A percentile compares a stretch with the other conserved stretches of the same genome.
phyloP scores from a whole-genome alignment of 768 basidiomycete genomes.

The Megacollybia marginata region DNA sequence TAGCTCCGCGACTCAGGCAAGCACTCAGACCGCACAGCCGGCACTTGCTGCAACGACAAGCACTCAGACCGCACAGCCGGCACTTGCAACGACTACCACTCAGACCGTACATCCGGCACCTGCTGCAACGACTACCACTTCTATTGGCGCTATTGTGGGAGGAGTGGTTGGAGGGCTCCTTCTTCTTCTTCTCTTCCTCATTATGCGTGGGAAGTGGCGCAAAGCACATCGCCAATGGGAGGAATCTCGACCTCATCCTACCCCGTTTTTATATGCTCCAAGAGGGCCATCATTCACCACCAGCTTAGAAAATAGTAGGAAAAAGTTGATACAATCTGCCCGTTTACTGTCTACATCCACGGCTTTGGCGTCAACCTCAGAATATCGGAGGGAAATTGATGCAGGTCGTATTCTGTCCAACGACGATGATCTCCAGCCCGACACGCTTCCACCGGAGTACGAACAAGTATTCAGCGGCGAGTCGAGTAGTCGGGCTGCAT shows the following conservation, averaged over 20 bases:
- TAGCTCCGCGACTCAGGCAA: background rate
- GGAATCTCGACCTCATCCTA: background rate
- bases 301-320: background rate
- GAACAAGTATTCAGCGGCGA: conserved; percentile 16
- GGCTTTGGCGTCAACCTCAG: background rate
- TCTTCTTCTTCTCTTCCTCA: conserved; percentile 17
- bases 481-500: no score
- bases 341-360: background rate
- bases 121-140: no score
- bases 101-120: no score
- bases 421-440: conserved; percentile 10
- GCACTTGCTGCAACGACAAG: background rate
- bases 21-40: background rate
- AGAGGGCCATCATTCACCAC: no score
- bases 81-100: background rate
- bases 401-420: conserved; percentile 13
- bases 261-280: background rate
- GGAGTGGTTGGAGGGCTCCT: conserved; percentile 31
- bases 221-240: background rate
- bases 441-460: conserved; percentile 21
- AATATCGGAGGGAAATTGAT: conserved; percentile 13
- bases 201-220: conserved; percentile 4
- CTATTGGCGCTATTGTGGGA: conserved; percentile 31
- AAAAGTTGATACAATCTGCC: background rate
- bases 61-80: background rate